These are phyloP conservation scores for Epichloe scottii DNA, from an alignment of 2,329 filamentous ascomycete genomes.

Conservation along the genomic window DNA sequence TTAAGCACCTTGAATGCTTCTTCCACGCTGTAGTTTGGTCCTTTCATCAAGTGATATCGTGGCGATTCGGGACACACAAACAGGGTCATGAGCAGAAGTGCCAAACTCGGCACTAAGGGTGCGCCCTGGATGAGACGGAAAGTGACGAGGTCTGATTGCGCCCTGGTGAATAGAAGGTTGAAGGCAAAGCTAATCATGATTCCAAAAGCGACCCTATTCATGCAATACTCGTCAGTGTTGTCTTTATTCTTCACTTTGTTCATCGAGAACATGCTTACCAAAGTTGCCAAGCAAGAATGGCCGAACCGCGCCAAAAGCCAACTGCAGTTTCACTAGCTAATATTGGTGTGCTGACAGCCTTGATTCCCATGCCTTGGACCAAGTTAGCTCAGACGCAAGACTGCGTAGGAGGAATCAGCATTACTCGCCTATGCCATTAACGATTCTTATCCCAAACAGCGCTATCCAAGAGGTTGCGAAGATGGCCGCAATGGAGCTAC, in stretches of 20 bases:
- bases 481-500: constrained; percentile 24
- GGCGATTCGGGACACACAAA: constrained; percentile 30
- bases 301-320: constrained; percentile 34
- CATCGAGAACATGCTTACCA: constrained; percentile 15
- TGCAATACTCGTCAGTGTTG: background rate
- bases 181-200: constrained; percentile 24
- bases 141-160: constrained; percentile 7
- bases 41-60: constrained; percentile 28
- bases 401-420: background rate
- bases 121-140: constrained; percentile 25
- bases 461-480: constrained; percentile 21
- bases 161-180: constrained; percentile 24
- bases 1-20: constrained; percentile 24
- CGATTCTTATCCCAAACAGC: constrained; percentile 21
- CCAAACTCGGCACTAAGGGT: constrained; percentile 24
- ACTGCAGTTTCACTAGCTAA: constrained; percentile 34
- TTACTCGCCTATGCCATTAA: constrained; percentile 27
- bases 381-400: background rate
- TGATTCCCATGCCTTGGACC: constrained; percentile 32
- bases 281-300: constrained; percentile 34
- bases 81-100: constrained; percentile 20
- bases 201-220: constrained; percentile 20
- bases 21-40: constrained; percentile 22
- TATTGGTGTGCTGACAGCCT: constrained; percentile 35
- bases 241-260: background rate